These are phyloP conservation scores for Solanum virginianum DNA, from an alignment of 257 asterid species.

Conservation along the genomic window DNA sequence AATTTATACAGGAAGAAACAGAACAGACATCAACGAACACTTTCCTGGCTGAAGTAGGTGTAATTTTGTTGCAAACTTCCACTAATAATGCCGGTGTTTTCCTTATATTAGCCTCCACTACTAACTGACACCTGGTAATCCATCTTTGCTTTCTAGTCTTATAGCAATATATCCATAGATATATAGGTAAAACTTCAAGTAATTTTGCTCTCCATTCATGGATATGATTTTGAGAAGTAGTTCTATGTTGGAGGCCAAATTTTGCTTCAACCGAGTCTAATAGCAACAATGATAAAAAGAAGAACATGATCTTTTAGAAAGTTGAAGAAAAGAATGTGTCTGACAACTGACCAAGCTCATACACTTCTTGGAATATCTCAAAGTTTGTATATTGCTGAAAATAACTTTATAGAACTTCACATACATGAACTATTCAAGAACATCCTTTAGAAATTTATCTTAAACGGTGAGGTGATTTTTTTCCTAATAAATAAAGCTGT, in stretches of 20 bases:
- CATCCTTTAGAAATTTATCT: not conserved
- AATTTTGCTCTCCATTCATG: not conserved
- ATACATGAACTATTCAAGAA: not conserved
- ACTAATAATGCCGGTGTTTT: not conserved
- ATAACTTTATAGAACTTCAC: not conserved
- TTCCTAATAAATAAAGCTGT: not conserved
- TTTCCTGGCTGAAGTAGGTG: not conserved
- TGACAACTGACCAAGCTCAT: not conserved
- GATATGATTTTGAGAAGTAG: not conserved
- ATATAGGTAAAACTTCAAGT: not conserved
- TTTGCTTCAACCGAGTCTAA: not conserved
- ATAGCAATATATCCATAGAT: not conserved
- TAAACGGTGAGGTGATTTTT: not conserved
- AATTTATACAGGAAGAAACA: not conserved
- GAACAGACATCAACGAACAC: not conserved
- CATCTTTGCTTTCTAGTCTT: not conserved
- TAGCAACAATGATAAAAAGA: not conserved
- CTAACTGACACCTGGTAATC: not conserved
- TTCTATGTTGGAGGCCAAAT: not conserved
- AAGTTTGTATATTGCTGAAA: not conserved
- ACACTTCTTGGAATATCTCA: not conserved
- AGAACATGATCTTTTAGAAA: not conserved
- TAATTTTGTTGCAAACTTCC: not conserved
- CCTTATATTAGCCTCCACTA: not conserved
- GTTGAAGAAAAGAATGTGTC: not conserved